These are phyloP conservation scores for Antitrichia curtipendula DNA, from an alignment of 225 moss, liverwort and hornwort species.

Conservation along the genomic window DNA sequence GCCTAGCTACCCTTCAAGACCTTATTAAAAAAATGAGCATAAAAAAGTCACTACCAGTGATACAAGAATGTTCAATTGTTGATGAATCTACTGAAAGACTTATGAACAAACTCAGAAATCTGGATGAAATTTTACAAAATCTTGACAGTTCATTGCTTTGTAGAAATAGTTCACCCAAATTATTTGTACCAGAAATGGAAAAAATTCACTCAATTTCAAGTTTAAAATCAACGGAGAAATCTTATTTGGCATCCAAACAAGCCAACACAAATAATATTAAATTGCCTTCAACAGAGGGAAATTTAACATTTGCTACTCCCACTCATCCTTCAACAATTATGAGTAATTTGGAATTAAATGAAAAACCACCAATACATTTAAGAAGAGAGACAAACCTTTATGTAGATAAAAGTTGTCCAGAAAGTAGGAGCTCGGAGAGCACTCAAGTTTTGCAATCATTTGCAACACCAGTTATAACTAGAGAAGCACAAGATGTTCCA, in stretches of 20 bases:
- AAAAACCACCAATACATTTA: not conserved
- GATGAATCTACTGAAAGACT: slow-evolving; percentile 19
- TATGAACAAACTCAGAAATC: slow-evolving; percentile 23
- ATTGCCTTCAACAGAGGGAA: not conserved
- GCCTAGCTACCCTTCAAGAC: not conserved
- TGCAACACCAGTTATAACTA: not conserved
- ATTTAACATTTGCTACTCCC: not conserved
- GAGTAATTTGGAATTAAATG: not conserved
- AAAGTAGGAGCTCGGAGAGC: not conserved
- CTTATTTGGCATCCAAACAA: not conserved
- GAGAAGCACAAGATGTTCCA: not conserved
- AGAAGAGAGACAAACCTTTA: not conserved
- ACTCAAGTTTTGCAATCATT: not conserved
- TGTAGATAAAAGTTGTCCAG: not conserved
- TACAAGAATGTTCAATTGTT: not conserved
- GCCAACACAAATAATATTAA: not conserved
- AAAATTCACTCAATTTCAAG: not conserved
- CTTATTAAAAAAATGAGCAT: not conserved
- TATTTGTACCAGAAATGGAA: not conserved
- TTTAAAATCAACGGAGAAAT: not conserved
- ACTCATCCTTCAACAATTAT: not conserved
- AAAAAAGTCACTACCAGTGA: not conserved
- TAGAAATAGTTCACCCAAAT: not conserved
- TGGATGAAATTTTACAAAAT: slow-evolving; percentile 32
- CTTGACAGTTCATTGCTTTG: slow-evolving; percentile 18